Evolutionary conservation across 1,139 yeast species (phyloP), one percentile per base, ranked within the genome.

Genomic region (Kluyveromyces sp.): DNA sequence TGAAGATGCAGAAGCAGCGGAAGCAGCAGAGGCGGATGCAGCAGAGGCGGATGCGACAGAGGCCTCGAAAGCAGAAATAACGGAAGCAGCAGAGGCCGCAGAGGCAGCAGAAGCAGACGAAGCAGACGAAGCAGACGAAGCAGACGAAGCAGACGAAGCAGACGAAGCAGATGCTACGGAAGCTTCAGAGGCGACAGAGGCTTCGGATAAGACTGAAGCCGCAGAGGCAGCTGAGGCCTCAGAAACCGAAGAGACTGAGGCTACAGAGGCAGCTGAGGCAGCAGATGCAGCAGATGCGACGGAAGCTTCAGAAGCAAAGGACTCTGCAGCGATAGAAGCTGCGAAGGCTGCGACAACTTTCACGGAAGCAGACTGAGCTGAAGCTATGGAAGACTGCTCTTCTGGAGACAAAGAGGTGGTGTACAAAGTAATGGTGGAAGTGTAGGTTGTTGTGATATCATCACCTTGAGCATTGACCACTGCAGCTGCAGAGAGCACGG

Each of bases 191-290:
- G 44, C 32, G 31, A 41, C 46, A 12, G 45, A 34, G 17, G 45
- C 42, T 28, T 47, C 28, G n/a, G 41, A 32, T 33, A 49, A 35
- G 4, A 48, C 37, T 18, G 44, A 32, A 22, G 40, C 20, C 13
- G 41, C 34, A 22, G 42, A 17, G 9, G 49, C 36, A 25, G 40
- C 40, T 16, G 48, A 42, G 18, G 47, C 43, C 29, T 43, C 49
- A 18, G 52, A 41, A 29, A 39, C 39, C 4, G 51, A 42, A 22
- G 49, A 44, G 3, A 32, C 39, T 12, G 46, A 35, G 18, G 44
- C 39, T 4, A 40, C 47, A 38, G 54, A 28, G 17, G 57, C 43
- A 22, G 51, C 46, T 7, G 60, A 22, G 36, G 58, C 42, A 33
- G 52, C 49, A 25, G 52, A 18, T 2, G 35, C 49, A 3, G 49